Conservation (phyloP, 164 flowering plant genomes). For the Dillenia suffruticosa region DNA sequence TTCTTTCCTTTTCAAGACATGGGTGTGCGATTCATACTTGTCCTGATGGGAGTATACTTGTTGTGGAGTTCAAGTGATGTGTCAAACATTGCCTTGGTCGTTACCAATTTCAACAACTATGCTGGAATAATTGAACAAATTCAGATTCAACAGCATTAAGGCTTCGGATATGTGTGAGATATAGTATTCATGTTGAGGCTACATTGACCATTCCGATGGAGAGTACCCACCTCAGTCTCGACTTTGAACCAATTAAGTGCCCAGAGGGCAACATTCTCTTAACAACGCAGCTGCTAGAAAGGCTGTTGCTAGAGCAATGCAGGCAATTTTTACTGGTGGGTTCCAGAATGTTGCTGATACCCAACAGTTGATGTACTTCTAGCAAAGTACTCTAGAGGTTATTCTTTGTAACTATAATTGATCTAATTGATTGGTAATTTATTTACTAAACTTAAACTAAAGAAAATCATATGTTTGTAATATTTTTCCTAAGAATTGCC, state of each 20-base stretch:
- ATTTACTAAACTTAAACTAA: too few species aligned
- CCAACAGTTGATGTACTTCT: slow-evolving; percentile 91
- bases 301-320: slow-evolving; percentile 67
- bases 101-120: neutral
- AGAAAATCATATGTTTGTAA: too few species aligned
- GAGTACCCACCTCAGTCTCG: slow-evolving; percentile 59
- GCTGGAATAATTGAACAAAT: slow-evolving; percentile 98
- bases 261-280: slow-evolving; percentile 68
- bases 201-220: slow-evolving; percentile 93
- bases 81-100: too few species aligned
- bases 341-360: slow-evolving; percentile 69
- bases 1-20: too few species aligned
- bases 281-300: slow-evolving; percentile 61
- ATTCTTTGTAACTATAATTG: too few species aligned
- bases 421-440: too few species aligned
- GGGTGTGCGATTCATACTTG: too few species aligned
- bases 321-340: slow-evolving; percentile 74
- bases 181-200: slow-evolving; percentile 85
- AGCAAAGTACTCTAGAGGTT: slow-evolving; percentile 13
- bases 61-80: too few species aligned
- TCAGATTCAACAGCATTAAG: slow-evolving; percentile 87
- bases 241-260: slow-evolving; percentile 77
- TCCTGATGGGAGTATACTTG: too few species aligned
- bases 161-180: slow-evolving; percentile 94
- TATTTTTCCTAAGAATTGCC: too few species aligned